Base-by-base conservation (phyloP, 2,329 filamentous ascomycete species). In the Aspergillus sp. region DNA sequence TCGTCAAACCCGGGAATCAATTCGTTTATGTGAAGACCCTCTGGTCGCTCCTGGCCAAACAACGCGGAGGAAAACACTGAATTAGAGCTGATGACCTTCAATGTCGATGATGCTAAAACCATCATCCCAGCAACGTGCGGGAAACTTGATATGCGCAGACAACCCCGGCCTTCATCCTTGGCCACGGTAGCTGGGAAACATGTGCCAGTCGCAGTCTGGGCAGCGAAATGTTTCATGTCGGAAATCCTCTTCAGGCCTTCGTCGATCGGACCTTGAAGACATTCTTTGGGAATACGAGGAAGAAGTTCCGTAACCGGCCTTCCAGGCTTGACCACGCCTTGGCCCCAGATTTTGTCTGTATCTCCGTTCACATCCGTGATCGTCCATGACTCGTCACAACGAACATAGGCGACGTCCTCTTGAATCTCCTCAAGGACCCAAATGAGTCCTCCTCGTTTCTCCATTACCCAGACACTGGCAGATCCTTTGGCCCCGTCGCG, bases 381-480 rank as follows among this genome's bases (percentile, higher is more conserved):
- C 49, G 84, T 83, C 47, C 92, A 92, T 29, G 91, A 87, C 58
- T 92, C 88, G 71, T 96, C 90, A 20, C 96, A 83, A 11, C 82
- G 84, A 49, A 99, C 77, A 61, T 87, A 85, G 4, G 91, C 92
- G 45, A 95, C 88, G 73, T 99, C 93, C 76, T 99, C 95, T 57
- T 94, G 91, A 61, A 99, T 98, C 77, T 99, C 95, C 74, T 99
- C 95, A 2, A 99, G 79, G 9, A 99, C 95, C 95, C 95, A 99
- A 61, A 99, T 98, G 60, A 99, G 78, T 10, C 94, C 93, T 55
- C 92, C 88, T 52, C 89, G 86, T 77, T 99, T 99, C 76, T 99
- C 95, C 79, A 99, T 99, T 3, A 99, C 95, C 95, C 95, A 99
- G 45, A 99, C 80, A 76, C 93, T 98, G 42, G 95, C 95, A 59